A percentile compares a stretch with the other conserved stretches of the same genome.
phyloP scores from a whole-genome alignment of 345 rosid genomes.

The Gossypium anomalum region DNA sequence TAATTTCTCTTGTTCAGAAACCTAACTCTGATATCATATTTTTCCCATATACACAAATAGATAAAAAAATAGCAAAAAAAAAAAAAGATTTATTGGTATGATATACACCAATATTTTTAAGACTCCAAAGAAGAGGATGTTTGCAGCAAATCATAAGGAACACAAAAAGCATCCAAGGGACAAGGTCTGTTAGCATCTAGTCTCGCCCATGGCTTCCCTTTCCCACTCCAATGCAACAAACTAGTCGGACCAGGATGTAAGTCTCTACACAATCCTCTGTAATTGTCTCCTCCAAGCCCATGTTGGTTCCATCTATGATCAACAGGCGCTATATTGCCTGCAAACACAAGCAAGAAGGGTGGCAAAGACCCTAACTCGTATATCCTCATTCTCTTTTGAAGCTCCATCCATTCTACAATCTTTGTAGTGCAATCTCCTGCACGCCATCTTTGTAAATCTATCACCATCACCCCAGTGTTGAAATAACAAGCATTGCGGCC shows the following conservation, averaged over 20 bases:
- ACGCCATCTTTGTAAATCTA: neutral
- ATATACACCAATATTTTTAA: neutral
- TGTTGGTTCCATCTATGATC: neutral
- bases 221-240: slow-evolving; percentile 27
- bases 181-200: slow-evolving; percentile 31
- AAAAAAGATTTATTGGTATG: neutral
- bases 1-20: no score
- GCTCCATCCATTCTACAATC: neutral
- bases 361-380: neutral
- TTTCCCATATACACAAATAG: no score
- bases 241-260: neutral
- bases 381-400: neutral
- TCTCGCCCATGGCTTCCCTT: slow-evolving; percentile 62
- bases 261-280: neutral
- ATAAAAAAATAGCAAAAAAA: neutral
- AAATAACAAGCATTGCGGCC: slow-evolving; percentile 65
- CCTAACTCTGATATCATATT: no score
- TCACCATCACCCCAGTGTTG: slow-evolving; percentile 2
- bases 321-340: neutral
- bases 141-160: slow-evolving; percentile 23
- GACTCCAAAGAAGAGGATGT: slow-evolving; percentile 15
- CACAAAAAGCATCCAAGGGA: slow-evolving; percentile 27
- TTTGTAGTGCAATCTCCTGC: neutral
- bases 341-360: neutral
- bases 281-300: neutral